These are phyloP conservation scores for Juncus inflexus DNA, from an alignment of 176 grass and related monocot genomes.

Conservation along the genomic window DNA sequence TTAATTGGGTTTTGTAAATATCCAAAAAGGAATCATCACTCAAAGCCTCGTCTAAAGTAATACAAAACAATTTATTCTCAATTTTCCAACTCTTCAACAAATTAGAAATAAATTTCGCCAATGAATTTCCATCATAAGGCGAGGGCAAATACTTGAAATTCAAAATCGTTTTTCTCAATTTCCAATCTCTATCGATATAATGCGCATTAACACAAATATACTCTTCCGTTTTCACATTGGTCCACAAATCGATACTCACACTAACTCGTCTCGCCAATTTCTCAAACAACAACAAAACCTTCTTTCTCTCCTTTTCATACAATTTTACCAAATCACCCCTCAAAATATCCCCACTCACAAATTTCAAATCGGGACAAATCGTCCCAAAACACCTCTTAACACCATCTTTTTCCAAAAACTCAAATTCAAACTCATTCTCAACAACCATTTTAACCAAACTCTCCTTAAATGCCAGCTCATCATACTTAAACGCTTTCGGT, in stretches of 20 bases:
- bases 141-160: slow-evolving; percentile 27
- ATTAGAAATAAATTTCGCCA: slow-evolving; percentile 22
- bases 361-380: slow-evolving; percentile 27
- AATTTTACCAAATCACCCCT: slow-evolving; percentile 21
- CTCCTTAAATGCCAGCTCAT: slow-evolving; percentile 25
- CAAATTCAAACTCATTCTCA: slow-evolving; percentile 20
- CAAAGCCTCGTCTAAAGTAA: slow-evolving; percentile 22
- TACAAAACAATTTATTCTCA: slow-evolving; percentile 32
- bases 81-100: slow-evolving; percentile 32
- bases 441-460: slow-evolving; percentile 17
- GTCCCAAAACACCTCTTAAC: slow-evolving; percentile 16
- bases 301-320: slow-evolving; percentile 27
- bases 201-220: slow-evolving; percentile 28
- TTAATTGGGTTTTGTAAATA: slow-evolving; percentile 30
- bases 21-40: slow-evolving; percentile 28
- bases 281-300: slow-evolving; percentile 23
- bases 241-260: slow-evolving; percentile 29
- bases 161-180: slow-evolving; percentile 22
- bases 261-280: slow-evolving; percentile 25
- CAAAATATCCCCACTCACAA: slow-evolving; percentile 21
- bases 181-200: slow-evolving; percentile 30
- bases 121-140: slow-evolving; percentile 17
- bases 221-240: slow-evolving; percentile 33
- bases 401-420: slow-evolving; percentile 23
- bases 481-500: slow-evolving; percentile 25